Conservation (phyloP, 345 rosid species). For the Euclidium syriacum region DNA sequence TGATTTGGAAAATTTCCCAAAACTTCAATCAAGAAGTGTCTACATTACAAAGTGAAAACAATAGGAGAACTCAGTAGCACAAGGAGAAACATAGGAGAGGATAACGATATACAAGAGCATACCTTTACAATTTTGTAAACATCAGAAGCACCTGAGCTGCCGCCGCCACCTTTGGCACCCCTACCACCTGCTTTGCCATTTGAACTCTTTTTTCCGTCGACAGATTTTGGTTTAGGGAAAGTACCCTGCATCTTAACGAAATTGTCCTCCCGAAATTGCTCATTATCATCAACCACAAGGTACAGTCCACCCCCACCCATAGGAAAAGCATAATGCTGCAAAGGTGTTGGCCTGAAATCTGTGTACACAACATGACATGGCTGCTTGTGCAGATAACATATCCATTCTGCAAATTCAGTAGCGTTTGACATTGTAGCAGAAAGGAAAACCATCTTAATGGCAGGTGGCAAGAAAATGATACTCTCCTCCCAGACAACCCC, state of each 20-base stretch:
- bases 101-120: conserved; percentile 14
- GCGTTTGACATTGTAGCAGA: conserved; percentile 99
- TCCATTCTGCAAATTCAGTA: conserved; percentile 97
- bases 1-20: background rate
- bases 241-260: conserved; percentile 84
- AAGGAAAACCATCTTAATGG: conserved; percentile 96
- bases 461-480: conserved; percentile 90
- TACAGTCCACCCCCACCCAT: conserved; percentile 86
- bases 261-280: conserved; percentile 90
- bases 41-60: background rate
- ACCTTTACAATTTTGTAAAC: conserved; percentile 98
- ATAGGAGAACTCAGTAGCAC: background rate
- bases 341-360: conserved; percentile 94
- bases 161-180: conserved; percentile 66
- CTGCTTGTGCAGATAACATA: conserved; percentile 88
- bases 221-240: conserved; percentile 61
- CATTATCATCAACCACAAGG: conserved; percentile 95
- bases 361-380: conserved; percentile 98
- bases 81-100: conserved; percentile 1
- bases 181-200: conserved; percentile 82
- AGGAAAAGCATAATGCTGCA: conserved; percentile 98
- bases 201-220: conserved; percentile 47
- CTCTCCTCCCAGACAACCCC: conserved; percentile 99
- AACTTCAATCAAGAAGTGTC: background rate
- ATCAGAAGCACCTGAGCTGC: conserved; percentile 76